Percentiles rank a stretch among this genome's conserved stretches.
phyloP scores from a whole-genome alignment of 2,329 filamentous ascomycete species.

The Sporothrix phasma region DNA sequence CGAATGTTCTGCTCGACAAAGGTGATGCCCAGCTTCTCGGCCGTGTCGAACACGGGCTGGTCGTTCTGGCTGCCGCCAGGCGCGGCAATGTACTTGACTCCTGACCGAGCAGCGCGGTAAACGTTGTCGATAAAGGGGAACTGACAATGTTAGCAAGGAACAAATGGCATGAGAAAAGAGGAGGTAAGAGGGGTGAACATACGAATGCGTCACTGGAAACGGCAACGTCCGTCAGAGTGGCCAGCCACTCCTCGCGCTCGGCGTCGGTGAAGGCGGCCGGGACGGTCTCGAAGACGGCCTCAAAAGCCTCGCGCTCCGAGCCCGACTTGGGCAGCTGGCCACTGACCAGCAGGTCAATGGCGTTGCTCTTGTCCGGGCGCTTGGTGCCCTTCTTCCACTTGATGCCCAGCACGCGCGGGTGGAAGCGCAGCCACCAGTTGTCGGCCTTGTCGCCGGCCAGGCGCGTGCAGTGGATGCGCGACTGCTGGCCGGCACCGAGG shows the following conservation, averaged over 20 bases:
- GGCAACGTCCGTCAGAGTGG: slow-evolving; percentile 70
- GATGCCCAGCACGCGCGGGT: slow-evolving; percentile 75
- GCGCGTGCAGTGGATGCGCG: slow-evolving; percentile 95
- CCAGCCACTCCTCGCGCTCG: slow-evolving; percentile 79
- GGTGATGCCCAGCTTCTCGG: slow-evolving; percentile 82
- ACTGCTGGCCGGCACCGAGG: slow-evolving; percentile 92
- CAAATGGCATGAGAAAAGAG: not conserved
- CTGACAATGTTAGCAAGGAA: slow-evolving; percentile 31
- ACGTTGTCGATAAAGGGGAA: slow-evolving; percentile 99
- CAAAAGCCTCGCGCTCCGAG: slow-evolving; percentile 76
- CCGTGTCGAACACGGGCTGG: slow-evolving; percentile 70
- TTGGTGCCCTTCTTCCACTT: slow-evolving; percentile 98
- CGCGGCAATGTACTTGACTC: slow-evolving; percentile 91
- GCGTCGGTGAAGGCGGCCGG: slow-evolving; percentile 71
- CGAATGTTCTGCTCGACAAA: slow-evolving; percentile 93
- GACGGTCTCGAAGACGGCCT: slow-evolving; percentile 82
- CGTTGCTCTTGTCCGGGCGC: slow-evolving; percentile 94
- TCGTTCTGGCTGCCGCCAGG: slow-evolving; percentile 87
- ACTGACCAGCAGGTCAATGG: slow-evolving; percentile 88
- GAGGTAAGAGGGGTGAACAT: slow-evolving; percentile 32
- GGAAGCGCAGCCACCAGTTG: slow-evolving; percentile 99
- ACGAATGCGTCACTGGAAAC: slow-evolving; percentile 93
- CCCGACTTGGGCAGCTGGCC: slow-evolving; percentile 78
- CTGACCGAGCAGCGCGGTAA: slow-evolving; percentile 78
- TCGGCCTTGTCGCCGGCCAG: slow-evolving; percentile 96